Evolutionary conservation across 352 stramenopile genomes (phyloP), one percentile per base, ranked within the genome.

Genomic region (Phytophthora pluvialis): DNA sequence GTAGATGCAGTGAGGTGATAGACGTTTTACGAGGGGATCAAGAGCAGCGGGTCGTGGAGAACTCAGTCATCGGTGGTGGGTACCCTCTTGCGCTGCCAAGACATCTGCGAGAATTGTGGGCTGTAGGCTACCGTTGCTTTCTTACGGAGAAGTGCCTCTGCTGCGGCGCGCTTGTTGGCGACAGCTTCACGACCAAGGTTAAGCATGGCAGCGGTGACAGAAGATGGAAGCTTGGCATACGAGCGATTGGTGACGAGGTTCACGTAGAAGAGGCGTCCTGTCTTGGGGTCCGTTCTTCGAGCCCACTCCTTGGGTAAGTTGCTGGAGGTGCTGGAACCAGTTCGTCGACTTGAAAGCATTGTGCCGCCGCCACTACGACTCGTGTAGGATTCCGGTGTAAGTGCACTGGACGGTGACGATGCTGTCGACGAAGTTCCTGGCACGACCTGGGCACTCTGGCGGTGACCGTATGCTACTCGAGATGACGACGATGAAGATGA

Each of bases 201-300:
- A 11, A 90, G 64, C 74, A 93, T 92, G 4, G 83, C 78, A 50
- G 84, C 77, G 1, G 75, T 85, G 44, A 93, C 84, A 1, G 79
- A 84, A n/a, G 84, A 90, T 33, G 84, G 84, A n/a, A 95, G 68
- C 4, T 84, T 81, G 25, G 84, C 81, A 36, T 91, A 93, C 42
- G 81, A 81, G 55, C 90, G 90, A 63, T 93, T 93, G n/a, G 81
- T 92, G 43, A 93, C 48, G 12, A 94, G 74, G 56, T 94, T 94
- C 35, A 94, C 81, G 63, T 94, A 94, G 56, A 89, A 94, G 16
- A 93, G 60, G 5, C 86, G 80, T 0, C 84, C 86, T 3, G 82
- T 93, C 72, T 91, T 92, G 8, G 86, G 81, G 48, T 94, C 84
- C 13, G 84, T 90, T 26, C 84, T 84, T 1, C 86, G 73, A 11